Base-by-base conservation (phyloP, 164 flowering plant species). In the Aristolochia contorta region DNA sequence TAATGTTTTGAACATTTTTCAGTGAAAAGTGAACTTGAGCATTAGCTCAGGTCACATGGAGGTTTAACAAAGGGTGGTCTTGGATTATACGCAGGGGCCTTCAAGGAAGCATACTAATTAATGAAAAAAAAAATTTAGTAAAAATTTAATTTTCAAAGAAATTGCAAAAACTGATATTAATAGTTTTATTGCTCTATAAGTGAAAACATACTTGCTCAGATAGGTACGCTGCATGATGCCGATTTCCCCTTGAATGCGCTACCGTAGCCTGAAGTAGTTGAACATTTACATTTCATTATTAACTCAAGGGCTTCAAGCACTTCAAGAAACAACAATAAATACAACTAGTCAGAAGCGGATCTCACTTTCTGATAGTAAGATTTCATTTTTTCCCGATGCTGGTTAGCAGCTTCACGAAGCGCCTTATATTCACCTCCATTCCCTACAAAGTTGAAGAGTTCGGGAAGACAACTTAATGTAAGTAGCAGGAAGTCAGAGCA, bases 331-430 rank as follows among this genome's bases (percentile, higher is more conserved):
- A 37, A 37, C 43, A 6, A 37, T 37, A 37, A 10, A 37, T 37
- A 37, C 43, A 37, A 37, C 43, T 37, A 37, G 12, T 22, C 37
- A 13, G n/a, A 54, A 45, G 51, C 73, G 14, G 54, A 61, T n/a
- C 72, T 71, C 72, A 85, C 97, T 77, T 75, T 87, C 56, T 80
- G 83, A 78, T 85, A 84, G 67, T 23, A 74, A n/a, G 85, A 70
- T 65, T 60, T 87, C 86, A 76, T 77, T 27, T 84, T 78, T 69
- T 80, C 83, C 91, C 96, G 87, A 41, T 81, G 93, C 62, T 79
- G 64, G 24, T 64, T 70, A n/a, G 98, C 83, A 50, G 74, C n/a
- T 71, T 74, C 71, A 67, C 96, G 82, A 32, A 71, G 73, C 21
- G 65, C 75, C 47, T 67, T 78, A 76, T 92, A 92, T 47, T 87